Conservation (phyloP, 768 basidiomycete genomes). For the Lentinula guzmanii region DNA sequence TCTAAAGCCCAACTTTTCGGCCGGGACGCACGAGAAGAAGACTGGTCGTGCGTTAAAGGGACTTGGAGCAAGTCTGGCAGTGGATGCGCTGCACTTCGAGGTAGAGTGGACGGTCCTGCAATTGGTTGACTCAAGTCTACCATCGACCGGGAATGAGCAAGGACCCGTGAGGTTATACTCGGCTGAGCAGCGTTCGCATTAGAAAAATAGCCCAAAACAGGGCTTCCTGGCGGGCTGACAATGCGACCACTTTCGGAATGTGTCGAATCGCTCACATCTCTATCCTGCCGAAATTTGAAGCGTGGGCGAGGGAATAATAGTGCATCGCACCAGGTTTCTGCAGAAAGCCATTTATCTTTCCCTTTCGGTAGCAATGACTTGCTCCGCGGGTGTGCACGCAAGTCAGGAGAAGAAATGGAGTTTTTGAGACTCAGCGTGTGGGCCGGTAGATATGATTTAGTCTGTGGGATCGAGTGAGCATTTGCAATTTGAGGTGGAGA, state of each 20-base stretch:
- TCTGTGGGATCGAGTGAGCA: neutral
- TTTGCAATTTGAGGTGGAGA: neutral
- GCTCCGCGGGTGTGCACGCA: constrained; percentile 25
- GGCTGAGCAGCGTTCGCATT: constrained; percentile 10
- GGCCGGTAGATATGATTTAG: neutral
- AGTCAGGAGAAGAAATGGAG: constrained; percentile 63
- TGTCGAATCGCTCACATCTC: constrained; percentile 12
- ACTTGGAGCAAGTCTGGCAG: neutral
- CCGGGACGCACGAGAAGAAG: constrained; percentile 23
- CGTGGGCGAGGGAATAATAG: constrained; percentile 71
- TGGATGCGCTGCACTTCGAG: neutral
- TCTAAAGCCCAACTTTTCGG: constrained; percentile 58
- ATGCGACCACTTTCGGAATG: constrained; percentile 23
- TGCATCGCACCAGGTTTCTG: constrained; percentile 81
- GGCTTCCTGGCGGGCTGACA: constrained; percentile 46
- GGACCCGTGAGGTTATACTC: constrained; percentile 37
- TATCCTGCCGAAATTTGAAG: constrained; percentile 44
- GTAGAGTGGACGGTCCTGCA: neutral
- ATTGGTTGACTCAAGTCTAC: constrained; percentile 22
- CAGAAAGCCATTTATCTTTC: constrained; percentile 62
- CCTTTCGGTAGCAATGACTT: constrained; percentile 28
- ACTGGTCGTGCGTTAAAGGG: neutral
- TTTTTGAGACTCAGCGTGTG: constrained; percentile 32
- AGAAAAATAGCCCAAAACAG: constrained; percentile 20
- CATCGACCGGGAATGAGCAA: constrained; percentile 43